Percentiles rank a stretch among this genome's conserved stretches.
Evolutionary conservation across 2,329 filamentous ascomycete genomes (phyloP).

Genomic region (Colletotrichum melonis): DNA sequence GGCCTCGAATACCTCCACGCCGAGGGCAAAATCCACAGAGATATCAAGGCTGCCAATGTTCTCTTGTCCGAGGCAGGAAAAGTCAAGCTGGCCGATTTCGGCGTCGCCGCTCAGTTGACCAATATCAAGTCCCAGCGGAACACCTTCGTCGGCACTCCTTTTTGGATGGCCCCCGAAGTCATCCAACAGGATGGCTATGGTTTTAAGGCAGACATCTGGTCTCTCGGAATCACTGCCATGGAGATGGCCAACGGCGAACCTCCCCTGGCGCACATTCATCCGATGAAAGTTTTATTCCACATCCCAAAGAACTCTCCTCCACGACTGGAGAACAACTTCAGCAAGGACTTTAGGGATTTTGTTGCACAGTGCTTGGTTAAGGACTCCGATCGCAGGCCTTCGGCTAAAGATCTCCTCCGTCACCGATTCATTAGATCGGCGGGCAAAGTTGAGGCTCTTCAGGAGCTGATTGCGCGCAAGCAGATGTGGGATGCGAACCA

Average conservation of each 20-base stretch:
- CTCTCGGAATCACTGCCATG: constrained; percentile 89
- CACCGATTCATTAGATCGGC: constrained; percentile 90
- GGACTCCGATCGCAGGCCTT: constrained; percentile 85
- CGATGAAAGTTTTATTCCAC: constrained; percentile 93
- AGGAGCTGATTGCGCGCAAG: constrained; percentile 86
- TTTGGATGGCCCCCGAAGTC: constrained; percentile 97
- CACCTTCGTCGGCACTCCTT: constrained; percentile 97
- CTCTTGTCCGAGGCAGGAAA: constrained; percentile 91
- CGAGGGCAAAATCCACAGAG: constrained; percentile 95
- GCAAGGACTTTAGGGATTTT: constrained; percentile 94
- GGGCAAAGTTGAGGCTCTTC: constrained; percentile 87
- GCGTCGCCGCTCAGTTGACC: constrained; percentile 94
- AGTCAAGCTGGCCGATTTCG: constrained; percentile 97
- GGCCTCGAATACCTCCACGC: constrained; percentile 93
- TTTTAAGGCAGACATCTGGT: constrained; percentile 95
- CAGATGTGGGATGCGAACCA: constrained; percentile 84
- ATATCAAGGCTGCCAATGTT: constrained; percentile 97
- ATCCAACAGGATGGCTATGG: constrained; percentile 87
- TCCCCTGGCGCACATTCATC: constrained; percentile 86
- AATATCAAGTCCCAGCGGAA: constrained; percentile 98
- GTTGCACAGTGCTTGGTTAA: constrained; percentile 91
- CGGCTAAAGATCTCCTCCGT: constrained; percentile 86
- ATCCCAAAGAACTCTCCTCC: constrained; percentile 92
- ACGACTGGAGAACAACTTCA: constrained; percentile 85
- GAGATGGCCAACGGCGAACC: constrained; percentile 90